Evolutionary conservation across 2,329 filamentous ascomycete genomes (phyloP).

Genomic region (Talaromyces sp.): DNA sequence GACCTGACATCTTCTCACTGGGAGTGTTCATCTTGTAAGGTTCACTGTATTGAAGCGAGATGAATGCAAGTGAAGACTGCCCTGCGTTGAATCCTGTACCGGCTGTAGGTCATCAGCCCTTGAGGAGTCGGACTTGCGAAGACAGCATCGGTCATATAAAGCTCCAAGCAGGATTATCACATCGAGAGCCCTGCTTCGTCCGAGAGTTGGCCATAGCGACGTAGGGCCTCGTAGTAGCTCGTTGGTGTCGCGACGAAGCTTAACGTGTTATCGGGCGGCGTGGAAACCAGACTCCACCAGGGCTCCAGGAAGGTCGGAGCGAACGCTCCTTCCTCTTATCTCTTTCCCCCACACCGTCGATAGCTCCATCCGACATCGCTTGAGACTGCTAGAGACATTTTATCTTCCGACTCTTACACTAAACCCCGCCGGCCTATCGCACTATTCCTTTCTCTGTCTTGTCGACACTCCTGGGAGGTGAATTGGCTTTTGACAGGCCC

Average conservation of each 20-base stretch:
- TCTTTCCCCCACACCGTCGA: not conserved
- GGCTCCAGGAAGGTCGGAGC: constrained; percentile 11
- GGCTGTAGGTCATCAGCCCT: not conserved
- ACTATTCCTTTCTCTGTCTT: not conserved
- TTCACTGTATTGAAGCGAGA: not conserved
- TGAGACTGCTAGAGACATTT: no score
- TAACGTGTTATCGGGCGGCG: not conserved
- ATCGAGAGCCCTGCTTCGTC: not conserved
- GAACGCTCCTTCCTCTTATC: not conserved
- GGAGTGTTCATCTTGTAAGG: not conserved
- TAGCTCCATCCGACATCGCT: not conserved
- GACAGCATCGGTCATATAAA: not conserved
- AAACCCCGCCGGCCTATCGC: not conserved
- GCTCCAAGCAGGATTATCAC: not conserved
- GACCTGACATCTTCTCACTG: constrained; percentile 2
- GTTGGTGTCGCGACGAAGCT: not conserved
- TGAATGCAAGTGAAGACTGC: not conserved
- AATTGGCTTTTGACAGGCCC: not conserved
- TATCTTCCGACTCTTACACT: no score
- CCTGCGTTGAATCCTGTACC: not conserved
- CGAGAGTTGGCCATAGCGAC: not conserved
- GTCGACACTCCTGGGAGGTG: not conserved
- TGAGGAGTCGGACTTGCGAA: not conserved
- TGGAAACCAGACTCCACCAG: not conserved
- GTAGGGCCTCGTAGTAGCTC: not conserved